Evolutionary conservation across 108 stramenopile species (phyloP).

Genomic region (Ochromonas danica): DNA sequence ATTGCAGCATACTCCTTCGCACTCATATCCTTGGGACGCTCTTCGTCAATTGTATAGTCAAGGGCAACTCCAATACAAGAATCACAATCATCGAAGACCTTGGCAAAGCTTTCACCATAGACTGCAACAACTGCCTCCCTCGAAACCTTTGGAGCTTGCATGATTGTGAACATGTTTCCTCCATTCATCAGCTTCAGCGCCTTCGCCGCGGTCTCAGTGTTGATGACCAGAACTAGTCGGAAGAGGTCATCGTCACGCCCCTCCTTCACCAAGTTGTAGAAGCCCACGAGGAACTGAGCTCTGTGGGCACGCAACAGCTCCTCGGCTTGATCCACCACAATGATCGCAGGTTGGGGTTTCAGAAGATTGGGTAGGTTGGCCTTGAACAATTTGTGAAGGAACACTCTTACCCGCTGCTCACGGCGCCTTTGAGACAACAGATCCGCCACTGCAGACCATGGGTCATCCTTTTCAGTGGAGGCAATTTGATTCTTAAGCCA

Average conservation of each 20-base stretch:
- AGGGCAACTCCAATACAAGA: not conserved
- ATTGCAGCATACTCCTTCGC: not conserved
- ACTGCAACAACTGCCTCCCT: not conserved
- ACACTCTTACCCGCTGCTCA: not conserved
- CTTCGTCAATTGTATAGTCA: not conserved
- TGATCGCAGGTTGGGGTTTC: not conserved
- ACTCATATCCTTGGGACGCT: not conserved
- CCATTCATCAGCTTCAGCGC: not conserved
- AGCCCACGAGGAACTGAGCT: not conserved
- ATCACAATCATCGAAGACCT: not conserved
- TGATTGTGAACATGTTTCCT: not conserved
- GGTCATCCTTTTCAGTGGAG: not conserved
- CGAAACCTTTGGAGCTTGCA: not conserved
- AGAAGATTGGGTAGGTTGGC: not conserved
- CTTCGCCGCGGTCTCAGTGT: not conserved
- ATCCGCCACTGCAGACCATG: not conserved
- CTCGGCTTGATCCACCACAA: slow-evolving; percentile 19
- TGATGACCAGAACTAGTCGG: not conserved
- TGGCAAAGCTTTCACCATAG: not conserved
- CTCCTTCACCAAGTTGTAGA: not conserved
- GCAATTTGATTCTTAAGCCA: slow-evolving; percentile 19
- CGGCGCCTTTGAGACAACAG: not conserved
- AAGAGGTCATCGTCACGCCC: not conserved
- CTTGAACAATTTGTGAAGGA: not conserved
- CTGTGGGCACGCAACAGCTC: not conserved